A percentile compares a stretch with the other conserved stretches of the same genome.
These are phyloP conservation scores for Aspergillus sp. DNA, from an alignment of 2,329 filamentous ascomycete genomes.

Conservation along the genomic window DNA sequence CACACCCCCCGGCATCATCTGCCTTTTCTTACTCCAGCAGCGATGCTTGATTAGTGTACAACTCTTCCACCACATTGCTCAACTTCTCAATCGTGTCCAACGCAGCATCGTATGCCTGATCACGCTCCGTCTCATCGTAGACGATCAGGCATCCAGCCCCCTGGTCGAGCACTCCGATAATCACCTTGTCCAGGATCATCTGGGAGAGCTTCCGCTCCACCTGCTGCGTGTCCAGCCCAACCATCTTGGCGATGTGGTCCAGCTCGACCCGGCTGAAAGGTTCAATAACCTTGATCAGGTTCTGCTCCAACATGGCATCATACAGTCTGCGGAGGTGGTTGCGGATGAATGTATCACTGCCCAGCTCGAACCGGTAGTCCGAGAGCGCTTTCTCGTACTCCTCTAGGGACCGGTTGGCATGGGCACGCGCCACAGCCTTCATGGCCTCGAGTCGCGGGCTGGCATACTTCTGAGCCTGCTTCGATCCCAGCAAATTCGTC, in stretches of 20 bases:
- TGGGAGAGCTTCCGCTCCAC: constrained; percentile 98
- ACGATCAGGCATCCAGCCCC: constrained; percentile 97
- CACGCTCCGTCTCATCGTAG: constrained; percentile 90
- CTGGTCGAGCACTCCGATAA: constrained; percentile 95
- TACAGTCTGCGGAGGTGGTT: constrained; percentile 95
- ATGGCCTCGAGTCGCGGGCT: constrained; percentile 96
- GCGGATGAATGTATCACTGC: constrained; percentile 92
- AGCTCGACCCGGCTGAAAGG: constrained; percentile 97
- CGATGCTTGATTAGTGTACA: constrained; percentile 97
- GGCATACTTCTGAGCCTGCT: constrained; percentile 95
- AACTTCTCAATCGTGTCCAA: constrained; percentile 95
- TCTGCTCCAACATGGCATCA: constrained; percentile 98
- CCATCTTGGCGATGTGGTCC: constrained; percentile 95
- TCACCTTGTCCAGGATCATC: constrained; percentile 99
- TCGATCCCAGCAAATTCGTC: constrained; percentile 89
- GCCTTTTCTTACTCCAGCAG: constrained; percentile 70
- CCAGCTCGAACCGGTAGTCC: constrained; percentile 88
- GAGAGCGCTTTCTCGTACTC: constrained; percentile 94
- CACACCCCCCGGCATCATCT: not conserved
- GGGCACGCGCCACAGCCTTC: constrained; percentile 96
- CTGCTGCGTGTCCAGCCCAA: constrained; percentile 91
- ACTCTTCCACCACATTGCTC: constrained; percentile 92
- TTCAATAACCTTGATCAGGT: constrained; percentile 99
- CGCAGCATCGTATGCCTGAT: constrained; percentile 91
- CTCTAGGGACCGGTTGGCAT: constrained; percentile 91